These are phyloP conservation scores for Debaryomyces robertsiae DNA, from an alignment of 1,139 yeast species.

Conservation along the genomic window DNA sequence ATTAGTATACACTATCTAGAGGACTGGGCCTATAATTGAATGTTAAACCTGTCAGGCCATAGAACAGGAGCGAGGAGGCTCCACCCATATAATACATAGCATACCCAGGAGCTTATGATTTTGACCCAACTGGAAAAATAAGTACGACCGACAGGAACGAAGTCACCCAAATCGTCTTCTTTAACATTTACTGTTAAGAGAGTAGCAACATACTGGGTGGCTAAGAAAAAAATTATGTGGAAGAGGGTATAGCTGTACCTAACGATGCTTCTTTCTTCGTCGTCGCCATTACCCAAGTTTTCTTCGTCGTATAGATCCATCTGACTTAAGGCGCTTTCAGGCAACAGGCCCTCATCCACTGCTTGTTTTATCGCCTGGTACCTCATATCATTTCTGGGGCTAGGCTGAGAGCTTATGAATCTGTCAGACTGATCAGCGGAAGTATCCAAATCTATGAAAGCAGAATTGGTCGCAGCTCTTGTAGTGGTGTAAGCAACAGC, in stretches of 20 bases:
- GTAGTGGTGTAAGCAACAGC: slow-evolving; percentile 98
- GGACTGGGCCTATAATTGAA: slow-evolving; percentile 21
- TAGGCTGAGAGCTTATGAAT: slow-evolving; percentile 53
- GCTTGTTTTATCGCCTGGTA: slow-evolving; percentile 90
- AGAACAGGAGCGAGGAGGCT: slow-evolving; percentile 86
- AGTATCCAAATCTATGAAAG: slow-evolving; percentile 45
- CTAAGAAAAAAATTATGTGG: slow-evolving; percentile 89
- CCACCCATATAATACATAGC: slow-evolving; percentile 87
- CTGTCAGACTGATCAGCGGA: slow-evolving; percentile 21
- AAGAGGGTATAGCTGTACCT: slow-evolving; percentile 87
- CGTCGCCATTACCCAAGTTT: slow-evolving; percentile 38
- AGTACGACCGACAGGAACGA: slow-evolving; percentile 96
- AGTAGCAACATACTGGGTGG: slow-evolving; percentile 97
- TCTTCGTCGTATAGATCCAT: slow-evolving; percentile 60
- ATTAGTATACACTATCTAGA: slow-evolving; percentile 11
- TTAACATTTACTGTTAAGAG: slow-evolving; percentile 88
- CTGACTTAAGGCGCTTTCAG: slow-evolving; percentile 85
- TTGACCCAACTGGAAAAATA: slow-evolving; percentile 96
- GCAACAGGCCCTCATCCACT: slow-evolving; percentile 91
- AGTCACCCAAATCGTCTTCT: slow-evolving; percentile 82
- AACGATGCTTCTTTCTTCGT: slow-evolving; percentile 68
- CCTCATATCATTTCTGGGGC: slow-evolving; percentile 71
- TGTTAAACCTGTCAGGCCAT: slow-evolving; percentile 83
- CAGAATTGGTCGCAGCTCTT: slow-evolving; percentile 85
- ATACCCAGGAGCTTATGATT: slow-evolving; percentile 89